Base-by-base conservation (phyloP, 2,329 filamentous ascomycete species). In the Sphaerulina musiva region DNA sequence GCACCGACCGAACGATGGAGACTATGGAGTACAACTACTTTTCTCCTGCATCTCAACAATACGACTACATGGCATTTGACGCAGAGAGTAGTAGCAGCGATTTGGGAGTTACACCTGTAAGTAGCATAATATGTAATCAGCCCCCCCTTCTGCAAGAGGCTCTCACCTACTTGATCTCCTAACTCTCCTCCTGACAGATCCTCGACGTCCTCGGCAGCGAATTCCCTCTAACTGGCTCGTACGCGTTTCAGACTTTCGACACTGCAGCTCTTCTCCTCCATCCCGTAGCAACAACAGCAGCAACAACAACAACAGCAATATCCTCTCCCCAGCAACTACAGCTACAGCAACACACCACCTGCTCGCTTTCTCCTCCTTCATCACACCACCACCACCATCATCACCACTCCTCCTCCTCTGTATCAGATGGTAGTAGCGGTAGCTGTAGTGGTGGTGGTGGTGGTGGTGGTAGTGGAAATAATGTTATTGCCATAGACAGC, bases 11-110 rank as follows among this genome's bases (percentile, higher is more conserved):
- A 26, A 26, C 26, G 26, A 67, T 66, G 62, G 65, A 66, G 41
- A 59, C 61, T 48, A 83, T 83, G 80, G 79, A 83, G 62, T 83
- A 80, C 67, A 73, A 74, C 50, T 81, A 78, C 67, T 82, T 77
- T 61, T 65, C 68, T 48, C 64, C 73, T 14, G 68, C 72, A 34
- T 63, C 72, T 42, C 69, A 72, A 38, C 76, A 76, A 59, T 81
- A 77, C 61, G 73, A 74, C 39, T 77, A 78, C 57, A 72, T 66
- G 46, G 57, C 51, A 14, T 67, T 62, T 46, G 62, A 56, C 31
- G 42, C 54, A 32, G 63, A 64, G 31, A 53, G 78, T 47, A 74
- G 73, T 48, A 68, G 69, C 48, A 72, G 72, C 34, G 65, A 66
- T 12, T 69, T 68, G 58, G 66, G 64, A 56, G 68, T 67, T 52